A percentile compares a stretch with the other conserved stretches of the same genome.
Evolutionary conservation across 129 eudicot genomes (phyloP).

Genomic region (Glebionis coronaria): DNA sequence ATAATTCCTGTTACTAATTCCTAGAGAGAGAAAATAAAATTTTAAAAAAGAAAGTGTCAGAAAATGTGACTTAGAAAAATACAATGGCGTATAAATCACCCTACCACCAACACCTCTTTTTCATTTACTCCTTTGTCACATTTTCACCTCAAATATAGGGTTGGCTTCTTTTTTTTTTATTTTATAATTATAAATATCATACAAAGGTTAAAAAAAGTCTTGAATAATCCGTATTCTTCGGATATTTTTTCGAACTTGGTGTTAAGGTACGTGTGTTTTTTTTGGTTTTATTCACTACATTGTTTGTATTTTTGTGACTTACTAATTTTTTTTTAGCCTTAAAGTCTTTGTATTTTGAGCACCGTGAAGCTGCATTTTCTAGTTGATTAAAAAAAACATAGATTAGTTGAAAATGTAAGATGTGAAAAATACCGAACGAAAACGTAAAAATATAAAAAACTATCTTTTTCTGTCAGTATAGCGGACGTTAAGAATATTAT

Average conservation of each 20-base stretch:
- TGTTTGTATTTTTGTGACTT: slow-evolving; percentile 23
- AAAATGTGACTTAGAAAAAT: slow-evolving; percentile 21
- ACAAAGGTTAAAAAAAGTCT: slow-evolving; percentile 11
- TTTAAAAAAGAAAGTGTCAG: no score
- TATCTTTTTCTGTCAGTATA: no score
- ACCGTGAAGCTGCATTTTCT: slow-evolving; percentile 34
- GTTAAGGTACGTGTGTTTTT: slow-evolving; percentile 47
- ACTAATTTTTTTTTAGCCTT: slow-evolving; percentile 13
- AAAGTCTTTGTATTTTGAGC: slow-evolving; percentile 36
- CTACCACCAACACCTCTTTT: slow-evolving; percentile 7
- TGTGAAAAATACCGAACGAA: no score
- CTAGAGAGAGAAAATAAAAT: slow-evolving; percentile 2
- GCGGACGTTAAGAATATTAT: no score
- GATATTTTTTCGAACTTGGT: slow-evolving; percentile 18
- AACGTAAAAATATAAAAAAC: no score
- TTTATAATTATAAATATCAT: no score
- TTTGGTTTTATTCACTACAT: slow-evolving; percentile 50
- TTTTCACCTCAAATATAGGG: slow-evolving; percentile 24
- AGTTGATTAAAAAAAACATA: slow-evolving; percentile 2
- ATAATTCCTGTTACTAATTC: not conserved
- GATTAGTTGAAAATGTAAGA: no score
- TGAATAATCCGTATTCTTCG: slow-evolving; percentile 44
- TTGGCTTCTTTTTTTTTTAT: no score
- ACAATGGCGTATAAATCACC: slow-evolving; percentile 44
- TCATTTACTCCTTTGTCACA: slow-evolving; percentile 41